phyloP scores from a whole-genome alignment of 371 early-diverging fungal species.

The Cokeromyces recurvatus region DNA sequence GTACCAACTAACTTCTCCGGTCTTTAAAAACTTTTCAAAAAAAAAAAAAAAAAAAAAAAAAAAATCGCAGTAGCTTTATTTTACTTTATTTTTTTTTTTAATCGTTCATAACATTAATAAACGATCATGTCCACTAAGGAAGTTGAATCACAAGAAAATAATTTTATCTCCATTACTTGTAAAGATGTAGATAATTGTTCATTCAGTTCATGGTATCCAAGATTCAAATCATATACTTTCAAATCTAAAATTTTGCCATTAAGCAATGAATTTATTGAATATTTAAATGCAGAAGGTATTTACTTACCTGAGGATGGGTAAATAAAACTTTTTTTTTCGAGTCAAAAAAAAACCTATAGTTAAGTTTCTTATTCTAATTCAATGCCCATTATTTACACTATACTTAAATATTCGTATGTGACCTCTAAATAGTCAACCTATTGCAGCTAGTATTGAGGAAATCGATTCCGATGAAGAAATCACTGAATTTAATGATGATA shows the following conservation, averaged over 20 bases:
- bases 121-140: too few relatives aligned
- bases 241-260: conserved; percentile 68
- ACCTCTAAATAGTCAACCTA: conserved; percentile 33
- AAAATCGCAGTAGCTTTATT: too few relatives aligned
- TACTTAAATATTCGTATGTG: too few relatives aligned
- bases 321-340: too few relatives aligned
- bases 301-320: conserved; percentile 71
- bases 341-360: too few relatives aligned
- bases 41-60: too few relatives aligned
- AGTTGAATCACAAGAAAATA: conserved; percentile 1
- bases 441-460: conserved; percentile 40
- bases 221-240: conserved; percentile 58
- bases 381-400: too few relatives aligned
- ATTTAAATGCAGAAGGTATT: conserved; percentile 81
- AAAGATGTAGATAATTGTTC: conserved; percentile 63
- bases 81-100: too few relatives aligned
- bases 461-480: conserved; percentile 41
- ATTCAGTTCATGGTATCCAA: conserved; percentile 75
- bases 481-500: conserved; percentile 30
- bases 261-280: conserved; percentile 71
- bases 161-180: neutral
- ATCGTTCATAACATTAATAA: too few relatives aligned
- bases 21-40: conserved; percentile 9
- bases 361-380: too few relatives aligned
- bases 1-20: conserved; percentile 46